These are phyloP conservation scores for Isoetes engelmannii DNA, from an alignment of 83 land plant species.

Conservation along the genomic window DNA sequence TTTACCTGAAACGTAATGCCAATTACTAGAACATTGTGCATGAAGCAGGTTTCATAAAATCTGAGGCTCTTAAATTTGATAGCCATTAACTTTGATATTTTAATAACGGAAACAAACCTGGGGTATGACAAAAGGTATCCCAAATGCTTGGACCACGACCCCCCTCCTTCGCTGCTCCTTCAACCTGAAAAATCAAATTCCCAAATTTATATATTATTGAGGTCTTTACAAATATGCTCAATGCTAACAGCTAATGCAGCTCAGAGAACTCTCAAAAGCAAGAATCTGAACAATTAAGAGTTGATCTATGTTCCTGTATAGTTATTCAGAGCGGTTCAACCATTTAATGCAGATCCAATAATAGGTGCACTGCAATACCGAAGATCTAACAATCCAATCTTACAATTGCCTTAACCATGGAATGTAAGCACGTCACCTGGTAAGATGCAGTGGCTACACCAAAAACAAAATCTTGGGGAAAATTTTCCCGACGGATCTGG, in stretches of 20 bases:
- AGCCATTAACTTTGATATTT: conserved; percentile 5
- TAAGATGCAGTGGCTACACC: conserved; percentile 57
- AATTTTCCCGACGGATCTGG: conserved; percentile 29
- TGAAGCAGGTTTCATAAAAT: too few relatives aligned
- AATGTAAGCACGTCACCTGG: conserved; percentile 34
- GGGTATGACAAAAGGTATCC: conserved; percentile 20
- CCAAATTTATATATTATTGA: too few relatives aligned
- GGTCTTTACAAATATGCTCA: too few relatives aligned
- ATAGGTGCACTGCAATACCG: too few relatives aligned
- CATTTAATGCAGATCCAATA: too few relatives aligned
- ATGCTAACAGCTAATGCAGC: too few relatives aligned
- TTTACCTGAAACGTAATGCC: conserved; percentile 16
- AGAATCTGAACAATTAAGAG: too few relatives aligned
- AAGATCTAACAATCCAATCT: too few relatives aligned
- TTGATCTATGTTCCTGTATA: too few relatives aligned
- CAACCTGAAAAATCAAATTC: conserved; percentile 21
- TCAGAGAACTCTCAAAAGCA: too few relatives aligned
- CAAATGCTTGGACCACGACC: conserved; percentile 22
- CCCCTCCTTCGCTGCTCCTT: conserved; percentile 15
- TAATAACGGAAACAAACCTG: not conserved
- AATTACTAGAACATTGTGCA: not conserved
- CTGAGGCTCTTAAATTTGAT: too few relatives aligned
- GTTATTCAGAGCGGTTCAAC: too few relatives aligned
- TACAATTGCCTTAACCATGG: not conserved
- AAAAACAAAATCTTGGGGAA: conserved; percentile 44